A percentile compares a stretch with the other conserved stretches of the same genome.
Evolutionary conservation across 495 filamentous ascomycete genomes (phyloP).

Genomic region (Podospora comata): DNA sequence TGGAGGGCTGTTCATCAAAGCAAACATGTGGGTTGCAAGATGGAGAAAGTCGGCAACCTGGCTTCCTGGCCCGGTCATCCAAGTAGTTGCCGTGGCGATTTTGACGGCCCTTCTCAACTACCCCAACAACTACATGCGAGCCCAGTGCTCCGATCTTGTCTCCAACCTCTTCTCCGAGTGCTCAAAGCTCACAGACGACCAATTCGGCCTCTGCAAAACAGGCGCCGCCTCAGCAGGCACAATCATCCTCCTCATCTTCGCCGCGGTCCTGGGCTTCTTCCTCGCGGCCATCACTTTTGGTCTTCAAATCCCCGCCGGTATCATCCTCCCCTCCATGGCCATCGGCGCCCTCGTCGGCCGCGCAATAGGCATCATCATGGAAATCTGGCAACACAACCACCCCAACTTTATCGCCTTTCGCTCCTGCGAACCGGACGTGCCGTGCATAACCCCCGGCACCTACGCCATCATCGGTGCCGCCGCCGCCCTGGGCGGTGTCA

Average conservation of each 20-base stretch:
- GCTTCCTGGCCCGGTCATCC: slow-evolving; percentile 63
- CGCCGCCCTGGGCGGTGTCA: slow-evolving; percentile 94
- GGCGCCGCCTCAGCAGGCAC: slow-evolving; percentile 67
- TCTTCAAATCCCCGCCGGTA: slow-evolving; percentile 92
- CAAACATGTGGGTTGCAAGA: slow-evolving; percentile 82
- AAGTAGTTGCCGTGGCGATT: slow-evolving; percentile 71
- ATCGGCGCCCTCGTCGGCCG: slow-evolving; percentile 93
- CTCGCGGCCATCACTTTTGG: slow-evolving; percentile 90
- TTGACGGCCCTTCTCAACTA: slow-evolving; percentile 88
- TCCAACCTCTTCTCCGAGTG: slow-evolving; percentile 92
- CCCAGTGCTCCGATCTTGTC: slow-evolving; percentile 87
- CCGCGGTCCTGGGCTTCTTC: slow-evolving; percentile 76
- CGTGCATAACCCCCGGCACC: slow-evolving; percentile 89
- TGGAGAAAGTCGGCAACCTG: slow-evolving; percentile 68
- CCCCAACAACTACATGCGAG: slow-evolving; percentile 91
- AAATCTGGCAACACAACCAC: slow-evolving; percentile 80
- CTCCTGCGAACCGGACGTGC: slow-evolving; percentile 80
- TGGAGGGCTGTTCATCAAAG: slow-evolving; percentile 88
- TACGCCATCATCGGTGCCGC: slow-evolving; percentile 97
- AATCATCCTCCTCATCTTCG: slow-evolving; percentile 74
- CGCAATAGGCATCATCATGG: slow-evolving; percentile 81
- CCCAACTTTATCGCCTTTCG: slow-evolving; percentile 73
- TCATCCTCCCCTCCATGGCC: slow-evolving; percentile 96
- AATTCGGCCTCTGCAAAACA: slow-evolving; percentile 81
- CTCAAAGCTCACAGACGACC: slow-evolving; percentile 69